Conservation (phyloP, 129 eudicot genomes). For the Mikania micrantha region DNA sequence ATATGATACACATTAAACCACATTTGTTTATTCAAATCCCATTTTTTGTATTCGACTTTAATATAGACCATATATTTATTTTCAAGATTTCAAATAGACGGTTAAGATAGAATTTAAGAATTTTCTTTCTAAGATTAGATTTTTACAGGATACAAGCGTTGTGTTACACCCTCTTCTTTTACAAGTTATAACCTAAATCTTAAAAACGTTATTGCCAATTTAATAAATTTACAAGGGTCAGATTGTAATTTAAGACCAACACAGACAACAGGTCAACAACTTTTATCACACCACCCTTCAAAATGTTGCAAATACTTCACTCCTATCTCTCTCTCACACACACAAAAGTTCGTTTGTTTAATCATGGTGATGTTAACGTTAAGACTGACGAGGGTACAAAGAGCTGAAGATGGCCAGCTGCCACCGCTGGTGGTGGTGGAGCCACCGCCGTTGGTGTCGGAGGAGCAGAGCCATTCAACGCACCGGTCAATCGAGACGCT, state of each 20-base stretch:
- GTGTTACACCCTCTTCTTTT: no score
- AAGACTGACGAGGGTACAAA: constrained; percentile 13
- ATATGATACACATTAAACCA: no score
- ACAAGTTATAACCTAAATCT: neutral
- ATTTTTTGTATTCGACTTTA: no score
- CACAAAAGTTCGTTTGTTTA: neutral
- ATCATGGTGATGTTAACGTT: constrained; percentile 23
- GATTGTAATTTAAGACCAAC: neutral
- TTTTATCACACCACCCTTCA: constrained; percentile 17
- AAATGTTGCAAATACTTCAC: neutral
- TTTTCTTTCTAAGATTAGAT: no score
- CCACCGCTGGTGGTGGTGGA: constrained; percentile 61
- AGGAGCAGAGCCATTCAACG: constrained; percentile 36
- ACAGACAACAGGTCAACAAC: constrained; percentile 21
- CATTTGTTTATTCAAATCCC: no score
- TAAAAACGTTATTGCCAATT: neutral
- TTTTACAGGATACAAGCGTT: no score
- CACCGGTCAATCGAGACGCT: constrained; percentile 74
- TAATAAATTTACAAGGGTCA: constrained; percentile 1
- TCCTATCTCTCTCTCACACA: neutral
- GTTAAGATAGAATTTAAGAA: no score
- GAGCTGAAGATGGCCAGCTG: constrained; percentile 30
- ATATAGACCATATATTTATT: no score
- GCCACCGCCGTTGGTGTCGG: constrained; percentile 40
- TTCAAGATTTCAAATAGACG: no score